Evolutionary conservation across 352 stramenopile genomes (phyloP).

Genomic region (Phytophthora quininea): DNA sequence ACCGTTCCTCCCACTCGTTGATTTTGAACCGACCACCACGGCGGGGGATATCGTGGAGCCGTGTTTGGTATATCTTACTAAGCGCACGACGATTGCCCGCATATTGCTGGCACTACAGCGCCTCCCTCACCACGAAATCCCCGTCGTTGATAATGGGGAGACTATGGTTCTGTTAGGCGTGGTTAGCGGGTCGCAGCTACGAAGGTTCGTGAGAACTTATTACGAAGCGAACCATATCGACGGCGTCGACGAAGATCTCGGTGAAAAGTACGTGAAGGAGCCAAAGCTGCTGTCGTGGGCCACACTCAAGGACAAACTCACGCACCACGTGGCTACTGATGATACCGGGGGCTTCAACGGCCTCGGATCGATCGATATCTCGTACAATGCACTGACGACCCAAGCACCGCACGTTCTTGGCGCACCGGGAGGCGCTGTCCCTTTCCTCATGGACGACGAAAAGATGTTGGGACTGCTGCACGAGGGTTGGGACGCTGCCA

Average conservation of each 20-base stretch:
- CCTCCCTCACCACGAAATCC: conserved; percentile 74
- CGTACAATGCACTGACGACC: conserved; percentile 64
- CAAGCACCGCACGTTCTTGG: conserved; percentile 23
- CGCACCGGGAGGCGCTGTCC: conserved; percentile 35
- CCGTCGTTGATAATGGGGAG: conserved; percentile 69
- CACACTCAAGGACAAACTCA: conserved; percentile 66
- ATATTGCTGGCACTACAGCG: conserved; percentile 78
- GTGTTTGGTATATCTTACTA: conserved; percentile 75
- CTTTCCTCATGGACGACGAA: conserved; percentile 84
- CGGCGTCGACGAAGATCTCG: conserved; percentile 76
- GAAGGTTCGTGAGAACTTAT: conserved; percentile 64
- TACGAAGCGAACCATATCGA: conserved; percentile 58
- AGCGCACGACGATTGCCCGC: conserved; percentile 70
- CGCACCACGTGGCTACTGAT: conserved; percentile 32
- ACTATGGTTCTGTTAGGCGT: conserved; percentile 76
- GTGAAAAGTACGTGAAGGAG: conserved; percentile 53
- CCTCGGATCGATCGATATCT: conserved; percentile 65
- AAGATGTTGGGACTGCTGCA: conserved; percentile 82
- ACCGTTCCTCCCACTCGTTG: conserved; percentile 85
- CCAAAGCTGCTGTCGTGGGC: conserved; percentile 56
- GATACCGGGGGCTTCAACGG: conserved; percentile 70
- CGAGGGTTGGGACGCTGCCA: conserved; percentile 65
- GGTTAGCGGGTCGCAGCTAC: conserved; percentile 59
- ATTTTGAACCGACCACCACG: conserved; percentile 64
- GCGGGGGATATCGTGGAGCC: conserved; percentile 77